phyloP scores from a whole-genome alignment of 2,329 filamentous ascomycete genomes.

The Drechslera avenae region DNA sequence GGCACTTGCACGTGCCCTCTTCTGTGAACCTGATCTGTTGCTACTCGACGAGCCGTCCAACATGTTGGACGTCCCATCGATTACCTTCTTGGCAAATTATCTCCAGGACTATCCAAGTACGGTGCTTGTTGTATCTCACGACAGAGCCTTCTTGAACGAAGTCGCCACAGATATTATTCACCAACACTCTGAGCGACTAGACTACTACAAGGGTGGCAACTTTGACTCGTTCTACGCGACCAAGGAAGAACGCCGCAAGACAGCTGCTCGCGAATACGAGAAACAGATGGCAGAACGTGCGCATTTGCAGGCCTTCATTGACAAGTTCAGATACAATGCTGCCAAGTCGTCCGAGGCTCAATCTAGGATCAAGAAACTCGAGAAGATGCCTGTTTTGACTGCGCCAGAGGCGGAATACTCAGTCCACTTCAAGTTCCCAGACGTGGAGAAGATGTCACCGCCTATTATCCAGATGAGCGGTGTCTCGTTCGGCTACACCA shows the following conservation, averaged over 20 bases:
- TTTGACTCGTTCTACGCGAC: constrained; percentile 82
- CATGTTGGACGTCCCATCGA: constrained; percentile 99
- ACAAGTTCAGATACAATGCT: constrained; percentile 99
- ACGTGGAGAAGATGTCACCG: constrained; percentile 95
- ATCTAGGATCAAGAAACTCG: constrained; percentile 97
- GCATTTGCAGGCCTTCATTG: constrained; percentile 95
- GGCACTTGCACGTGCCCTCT: constrained; percentile 89
- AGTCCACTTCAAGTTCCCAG: constrained; percentile 95
- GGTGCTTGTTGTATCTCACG: constrained; percentile 95
- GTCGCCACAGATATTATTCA: constrained; percentile 99
- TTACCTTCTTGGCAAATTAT: constrained; percentile 96
- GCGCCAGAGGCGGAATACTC: constrained; percentile 91
- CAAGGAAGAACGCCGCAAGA: constrained; percentile 95
- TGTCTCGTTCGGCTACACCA: constrained; percentile 86
- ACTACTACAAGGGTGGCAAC: constrained; percentile 98
- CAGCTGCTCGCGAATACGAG: constrained; percentile 95
- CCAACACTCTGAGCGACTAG: constrained; percentile 93
- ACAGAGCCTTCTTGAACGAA: constrained; percentile 98
- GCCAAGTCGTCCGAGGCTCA: constrained; percentile 98
- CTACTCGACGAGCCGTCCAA: constrained; percentile 99
- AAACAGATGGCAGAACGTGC: constrained; percentile 95
- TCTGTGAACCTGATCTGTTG: constrained; percentile 95
- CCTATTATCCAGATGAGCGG: constrained; percentile 97
- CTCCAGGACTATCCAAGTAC: constrained; percentile 93
- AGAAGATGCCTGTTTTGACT: constrained; percentile 92